Base-by-base conservation (phyloP, 495 filamentous ascomycete species). In the Talaromyces trachyspermus region DNA sequence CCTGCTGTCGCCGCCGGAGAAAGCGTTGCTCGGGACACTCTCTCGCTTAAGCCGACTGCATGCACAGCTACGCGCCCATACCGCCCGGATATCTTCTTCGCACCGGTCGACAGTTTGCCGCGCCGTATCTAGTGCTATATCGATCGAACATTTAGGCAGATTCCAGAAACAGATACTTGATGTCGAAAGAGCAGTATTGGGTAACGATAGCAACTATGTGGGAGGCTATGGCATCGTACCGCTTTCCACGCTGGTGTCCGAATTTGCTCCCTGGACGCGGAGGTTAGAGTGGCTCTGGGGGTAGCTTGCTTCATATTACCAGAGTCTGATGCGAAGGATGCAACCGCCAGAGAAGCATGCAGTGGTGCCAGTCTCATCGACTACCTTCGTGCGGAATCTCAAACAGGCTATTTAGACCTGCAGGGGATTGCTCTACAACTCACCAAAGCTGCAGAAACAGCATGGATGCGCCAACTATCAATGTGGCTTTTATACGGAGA, bases 221-320 rank as follows among this genome's bases (percentile, higher is more conserved):
- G 91, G 89, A 32, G 89, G 85, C 2, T 95, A 95, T 54, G 81
- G 89, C 40, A 92, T 95, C 50, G 92, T 96, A 12, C 90, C 92
- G 1, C 65, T 98, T 32, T 90, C 92, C 9, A 84, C 80, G 4
- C 73, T 98, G 7, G 83, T 95, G 5, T 75, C 74, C 7, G 82
- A 90, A 60, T 95, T 98, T 51, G 77, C 84, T 3, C 84, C 76
- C 18, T 96, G 92, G 92, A 85, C 75, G 29, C 70, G 88, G 49
- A 71, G 83, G 27, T 70, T 98, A 70, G 80, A 89, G 58, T 98
- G 90, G 86, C 68, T 95, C n/a, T 81, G 82, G 79, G 68, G 78
- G 59, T 89, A 17, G 72, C 75, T 6, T 65, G 76, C 40, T 84
- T 81, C 50, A 84, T 97, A 55, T 62, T 75, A 33, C 64, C 71